Base-by-base conservation (phyloP, 2,329 filamentous ascomycete genomes). In the Aphanocladium album region DNA sequence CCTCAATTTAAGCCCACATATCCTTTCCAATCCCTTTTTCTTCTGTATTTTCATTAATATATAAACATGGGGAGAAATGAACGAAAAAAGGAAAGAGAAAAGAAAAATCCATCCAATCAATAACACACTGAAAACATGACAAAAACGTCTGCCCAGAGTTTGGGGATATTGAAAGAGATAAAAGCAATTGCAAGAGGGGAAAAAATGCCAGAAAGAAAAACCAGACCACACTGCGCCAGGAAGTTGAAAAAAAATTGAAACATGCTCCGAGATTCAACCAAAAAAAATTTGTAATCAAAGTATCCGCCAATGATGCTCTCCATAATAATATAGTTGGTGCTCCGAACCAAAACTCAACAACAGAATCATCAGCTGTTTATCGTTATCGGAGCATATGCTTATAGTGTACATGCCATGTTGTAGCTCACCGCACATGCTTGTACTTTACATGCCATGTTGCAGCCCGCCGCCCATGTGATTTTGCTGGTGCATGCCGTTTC, bases 391-490 rank as follows among this genome's bases (percentile, higher is more conserved):
- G n/a, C n/a, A n/a, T n/a, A n/a, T n/a, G n/a, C n/a, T n/a, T n/a
- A n/a, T n/a, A n/a, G n/a, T n/a, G n/a, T n/a, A n/a, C n/a, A 12
- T 37, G 33, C 47, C 25, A 35, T 35, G 33, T 35, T 12, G 33
- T 35, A 12, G 33, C n/a, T 35, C 33, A 35, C 33, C 6, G 6
- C 6, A 12, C 33, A 12, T 35, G 33, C 33, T 35, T 6, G 33
- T 19, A 8, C 16, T 52, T 57, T 37, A 61, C 45, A 61, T 55
- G 37, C 52, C 53, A 39, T 61, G 59, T 46, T 61, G 53, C 19
- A 61, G 43, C 12, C 53, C 35, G 41, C 52, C 52, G 16, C 59
- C 52, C 52, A 61, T 61, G 52, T 61, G 52, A 37, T 61, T 61
- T 17, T 57, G 59, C 37, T 60, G 57, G 16, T 52, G 53, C 53